Evolutionary conservation across 768 basidiomycete species (phyloP).

Genomic region (Boletus vermiculosoides): DNA sequence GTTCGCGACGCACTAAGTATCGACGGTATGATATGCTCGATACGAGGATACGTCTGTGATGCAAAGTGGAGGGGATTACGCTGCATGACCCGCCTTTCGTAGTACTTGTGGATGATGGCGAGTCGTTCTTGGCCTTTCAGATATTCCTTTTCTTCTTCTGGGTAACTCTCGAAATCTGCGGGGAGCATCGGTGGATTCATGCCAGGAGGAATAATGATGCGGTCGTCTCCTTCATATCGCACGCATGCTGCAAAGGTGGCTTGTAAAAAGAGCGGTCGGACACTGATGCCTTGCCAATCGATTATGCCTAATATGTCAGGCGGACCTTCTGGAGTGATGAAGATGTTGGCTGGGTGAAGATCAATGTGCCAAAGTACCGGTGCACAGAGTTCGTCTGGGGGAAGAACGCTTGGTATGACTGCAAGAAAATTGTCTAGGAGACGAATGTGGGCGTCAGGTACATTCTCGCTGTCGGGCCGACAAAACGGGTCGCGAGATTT

Average conservation of each 20-base stretch:
- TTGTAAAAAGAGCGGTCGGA: conserved; percentile 17
- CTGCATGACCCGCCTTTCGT: neutral
- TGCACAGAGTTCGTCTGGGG: conserved; percentile 1
- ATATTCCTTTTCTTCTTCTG: neutral
- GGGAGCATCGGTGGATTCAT: neutral
- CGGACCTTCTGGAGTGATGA: conserved; percentile 3
- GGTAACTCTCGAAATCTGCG: neutral
- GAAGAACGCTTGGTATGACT: neutral
- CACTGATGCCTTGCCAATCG: conserved; percentile 15
- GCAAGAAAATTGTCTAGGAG: conserved; percentile 13
- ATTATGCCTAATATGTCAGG: conserved; percentile 14
- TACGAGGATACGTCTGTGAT: neutral
- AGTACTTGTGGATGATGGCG: conserved; percentile 8
- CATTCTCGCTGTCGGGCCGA: neutral
- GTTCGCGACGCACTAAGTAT: conserved; percentile 3
- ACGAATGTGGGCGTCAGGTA: conserved; percentile 6
- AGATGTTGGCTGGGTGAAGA: conserved; percentile 14
- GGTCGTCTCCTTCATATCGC: conserved; percentile 6
- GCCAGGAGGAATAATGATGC: conserved; percentile 3
- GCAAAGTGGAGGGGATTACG: neutral
- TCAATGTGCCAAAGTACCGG: conserved; percentile 19
- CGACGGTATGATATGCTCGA: neutral
- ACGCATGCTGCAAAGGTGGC: conserved; percentile 4
- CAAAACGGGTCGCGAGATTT: neutral
- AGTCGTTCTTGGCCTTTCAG: conserved; percentile 1